Evolutionary conservation across 2,329 filamentous ascomycete species (phyloP), one percentile per base, ranked within the genome.

Genomic region (Venturia asperata): DNA sequence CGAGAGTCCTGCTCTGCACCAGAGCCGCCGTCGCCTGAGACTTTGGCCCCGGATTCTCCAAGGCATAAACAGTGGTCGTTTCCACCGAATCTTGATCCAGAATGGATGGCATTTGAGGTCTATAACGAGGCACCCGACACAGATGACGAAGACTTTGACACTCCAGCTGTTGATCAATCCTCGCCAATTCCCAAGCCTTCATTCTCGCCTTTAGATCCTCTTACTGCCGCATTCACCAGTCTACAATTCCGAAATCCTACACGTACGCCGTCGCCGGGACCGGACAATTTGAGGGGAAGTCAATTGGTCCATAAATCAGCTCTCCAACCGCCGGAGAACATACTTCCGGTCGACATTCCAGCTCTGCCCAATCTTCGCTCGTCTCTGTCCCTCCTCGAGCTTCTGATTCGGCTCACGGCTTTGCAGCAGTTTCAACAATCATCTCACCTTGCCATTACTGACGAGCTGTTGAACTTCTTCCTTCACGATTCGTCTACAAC

Each of bases 91-190:
- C 79, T 96, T 0, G 92, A 96, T 69, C 86, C 89, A 0, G 92
- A 96, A 75, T 97, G 92, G 92, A 84, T 96, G 68, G 92, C 92
- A 0, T 85, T 97, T 19, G 91, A 96, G 73, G 90, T 96, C 0
- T 94, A 88, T 72, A 83, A 85, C 19, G 87, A 90, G 70, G 78
- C 81, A 37, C 81, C 85, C 3, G 78, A 81, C 1, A 83, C 83
- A 0, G 81, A 82, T 0, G 82, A 85, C 47, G 77, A 81, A 43
- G 73, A 77, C 21, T 62, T 58, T 64, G 58, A 42, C 63, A 62
- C 55, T 15, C 64, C 63, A 62, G 69, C 67, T 37, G 66, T 66
- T 37, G 67, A 56, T 66, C 69, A 43, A 45, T 37, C 68, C 1
- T 45, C 30, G n/a, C 45, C 68, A 34, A 10, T 56, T 42, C 15